Percentiles rank a stretch among this genome's conserved stretches.
Evolutionary conservation across 2,329 filamentous ascomycete genomes (phyloP).

Genomic region (Fusarium fujikuroi): DNA sequence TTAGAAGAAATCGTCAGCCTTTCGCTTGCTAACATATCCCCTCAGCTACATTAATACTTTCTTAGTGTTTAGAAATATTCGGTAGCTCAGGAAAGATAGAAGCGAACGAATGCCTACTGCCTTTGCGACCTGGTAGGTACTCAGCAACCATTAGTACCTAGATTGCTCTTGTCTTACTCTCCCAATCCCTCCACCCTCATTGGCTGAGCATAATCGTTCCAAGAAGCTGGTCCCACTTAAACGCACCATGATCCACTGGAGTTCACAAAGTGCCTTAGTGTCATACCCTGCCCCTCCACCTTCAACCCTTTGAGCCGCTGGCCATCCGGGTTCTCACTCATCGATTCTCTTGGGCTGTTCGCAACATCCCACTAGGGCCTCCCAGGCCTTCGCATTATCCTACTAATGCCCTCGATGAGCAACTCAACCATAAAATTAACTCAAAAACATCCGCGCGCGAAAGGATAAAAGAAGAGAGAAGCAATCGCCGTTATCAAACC

Average conservation of each 20-base stretch:
- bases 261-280: constrained; percentile 28
- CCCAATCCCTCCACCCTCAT: constrained; percentile 19
- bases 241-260: constrained; percentile 16
- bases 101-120: neutral
- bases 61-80: constrained; percentile 1
- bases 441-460: neutral
- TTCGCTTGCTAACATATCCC: neutral
- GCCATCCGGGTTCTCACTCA: constrained; percentile 48
- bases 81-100: neutral
- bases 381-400: constrained; percentile 16
- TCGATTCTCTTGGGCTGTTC: constrained; percentile 29
- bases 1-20: neutral
- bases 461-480: constrained; percentile 7
- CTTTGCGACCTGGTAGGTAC: neutral
- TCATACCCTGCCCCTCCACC: constrained; percentile 33
- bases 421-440: constrained; percentile 1
- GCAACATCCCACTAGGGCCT: constrained; percentile 34
- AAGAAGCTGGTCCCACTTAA: constrained; percentile 10
- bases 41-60: neutral
- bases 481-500: constrained; percentile 1
- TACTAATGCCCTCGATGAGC: constrained; percentile 24
- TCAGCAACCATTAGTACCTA: neutral
- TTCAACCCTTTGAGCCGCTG: constrained; percentile 35
- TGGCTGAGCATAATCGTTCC: constrained; percentile 8
- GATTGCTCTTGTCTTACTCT: neutral